Conservation (phyloP, 2,329 filamentous ascomycete species). For the Ceratocystiopsis brevicomis region DNA sequence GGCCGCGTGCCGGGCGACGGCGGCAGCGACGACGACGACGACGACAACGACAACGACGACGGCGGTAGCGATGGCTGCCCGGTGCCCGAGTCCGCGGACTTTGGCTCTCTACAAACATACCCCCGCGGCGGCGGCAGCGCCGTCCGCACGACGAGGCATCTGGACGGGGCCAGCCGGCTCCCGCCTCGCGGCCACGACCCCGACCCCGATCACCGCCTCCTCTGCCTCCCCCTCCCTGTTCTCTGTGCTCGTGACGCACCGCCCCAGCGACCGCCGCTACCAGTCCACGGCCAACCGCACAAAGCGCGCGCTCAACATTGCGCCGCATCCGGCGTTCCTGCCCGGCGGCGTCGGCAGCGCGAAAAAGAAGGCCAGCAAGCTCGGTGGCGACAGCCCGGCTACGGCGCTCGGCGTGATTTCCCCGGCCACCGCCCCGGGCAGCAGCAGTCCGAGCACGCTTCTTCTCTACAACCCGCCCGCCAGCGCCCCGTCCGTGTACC, state of each 20-base stretch:
- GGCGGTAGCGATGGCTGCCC: not conserved
- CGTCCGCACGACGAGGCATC: too few relatives aligned
- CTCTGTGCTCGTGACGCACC: not conserved
- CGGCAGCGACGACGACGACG: not conserved
- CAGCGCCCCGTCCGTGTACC: constrained; percentile 31
- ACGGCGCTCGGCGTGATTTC: not conserved
- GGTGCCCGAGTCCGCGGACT: too few relatives aligned
- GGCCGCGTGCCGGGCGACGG: constrained; percentile 3
- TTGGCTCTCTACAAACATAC: too few relatives aligned
- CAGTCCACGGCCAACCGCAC: constrained; percentile 33
- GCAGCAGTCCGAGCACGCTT: constrained; percentile 11
- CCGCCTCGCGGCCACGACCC: too few relatives aligned
- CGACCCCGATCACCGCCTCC: not conserved
- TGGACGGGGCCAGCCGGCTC: too few relatives aligned
- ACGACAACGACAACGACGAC: not conserved
- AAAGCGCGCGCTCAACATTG: constrained; percentile 38
- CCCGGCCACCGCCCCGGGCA: constrained; percentile 13
- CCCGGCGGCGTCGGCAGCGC: constrained; percentile 1
- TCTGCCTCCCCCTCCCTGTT: not conserved
- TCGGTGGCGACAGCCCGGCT: not conserved
- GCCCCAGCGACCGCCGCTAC: constrained; percentile 17
- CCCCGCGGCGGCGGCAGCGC: too few relatives aligned
- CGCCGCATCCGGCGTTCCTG: constrained; percentile 42
- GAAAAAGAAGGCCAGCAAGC: not conserved
- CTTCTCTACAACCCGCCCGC: constrained; percentile 31